Evolutionary conservation across 1,139 yeast species (phyloP).

Genomic region (Zygosaccharomyces sapae): DNA sequence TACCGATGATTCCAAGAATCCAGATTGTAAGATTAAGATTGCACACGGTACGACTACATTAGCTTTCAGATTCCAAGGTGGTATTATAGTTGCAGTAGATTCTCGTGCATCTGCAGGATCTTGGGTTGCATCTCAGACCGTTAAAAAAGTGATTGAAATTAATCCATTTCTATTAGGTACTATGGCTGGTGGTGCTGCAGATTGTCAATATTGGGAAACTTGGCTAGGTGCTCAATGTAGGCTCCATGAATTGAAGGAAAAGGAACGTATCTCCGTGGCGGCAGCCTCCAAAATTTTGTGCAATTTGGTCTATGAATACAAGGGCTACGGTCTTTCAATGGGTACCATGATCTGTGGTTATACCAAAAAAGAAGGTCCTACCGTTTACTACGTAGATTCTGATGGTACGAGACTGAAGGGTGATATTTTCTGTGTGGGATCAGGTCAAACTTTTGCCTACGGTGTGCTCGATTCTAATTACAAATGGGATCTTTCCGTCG

Average conservation of each 20-base stretch:
- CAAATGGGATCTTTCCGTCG: conserved; percentile 83
- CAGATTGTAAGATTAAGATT: conserved; percentile 90
- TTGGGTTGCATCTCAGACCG: conserved; percentile 98
- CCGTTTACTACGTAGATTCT: conserved; percentile 92
- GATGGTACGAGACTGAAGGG: conserved; percentile 96
- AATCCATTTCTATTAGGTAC: conserved; percentile 94
- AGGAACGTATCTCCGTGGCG: conserved; percentile 91
- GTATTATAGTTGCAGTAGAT: conserved; percentile 94
- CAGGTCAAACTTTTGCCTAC: conserved; percentile 99
- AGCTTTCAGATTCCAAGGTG: conserved; percentile 94
- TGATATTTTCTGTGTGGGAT: conserved; percentile 93
- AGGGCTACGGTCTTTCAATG: conserved; percentile 98
- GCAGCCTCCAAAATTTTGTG: conserved; percentile 94
- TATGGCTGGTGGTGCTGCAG: conserved; percentile 99
- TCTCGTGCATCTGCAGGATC: conserved; percentile 97
- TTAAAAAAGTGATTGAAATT: conserved; percentile 93
- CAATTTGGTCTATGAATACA: conserved; percentile 86
- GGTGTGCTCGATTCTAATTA: conserved; percentile 94
- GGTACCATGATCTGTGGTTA: conserved; percentile 99
- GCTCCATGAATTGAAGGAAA: conserved; percentile 87
- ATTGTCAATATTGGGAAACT: conserved; percentile 98
- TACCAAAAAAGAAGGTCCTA: conserved; percentile 92
- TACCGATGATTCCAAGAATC: conserved; percentile 88
- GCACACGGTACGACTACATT: conserved; percentile 98
- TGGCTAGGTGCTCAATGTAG: conserved; percentile 98